phyloP scores from a whole-genome alignment of 164 flowering plant genomes.

The Kalanchoe fedtschenkoi region DNA sequence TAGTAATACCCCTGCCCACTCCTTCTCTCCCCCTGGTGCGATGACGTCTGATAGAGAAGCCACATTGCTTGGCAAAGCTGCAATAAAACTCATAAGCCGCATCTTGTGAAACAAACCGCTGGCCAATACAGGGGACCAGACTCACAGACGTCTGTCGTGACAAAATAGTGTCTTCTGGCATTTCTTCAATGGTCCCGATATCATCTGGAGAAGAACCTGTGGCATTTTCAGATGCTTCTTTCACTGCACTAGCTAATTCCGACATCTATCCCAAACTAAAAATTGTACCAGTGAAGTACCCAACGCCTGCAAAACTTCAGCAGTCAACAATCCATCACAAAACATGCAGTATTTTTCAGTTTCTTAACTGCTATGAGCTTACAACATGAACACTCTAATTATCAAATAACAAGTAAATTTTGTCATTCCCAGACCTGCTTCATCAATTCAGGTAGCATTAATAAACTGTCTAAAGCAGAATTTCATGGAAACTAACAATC shows the following conservation, averaged over 20 bases:
- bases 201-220: slow-evolving; percentile 59
- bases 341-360: slow-evolving; percentile 7
- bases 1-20: slow-evolving; percentile 66
- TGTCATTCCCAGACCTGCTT: background rate
- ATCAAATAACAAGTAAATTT: background rate
- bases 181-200: slow-evolving; percentile 48
- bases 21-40: slow-evolving; percentile 87
- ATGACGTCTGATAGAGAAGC: slow-evolving; percentile 76
- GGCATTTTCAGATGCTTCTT: slow-evolving; percentile 55
- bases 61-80: slow-evolving; percentile 79
- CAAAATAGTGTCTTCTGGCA: slow-evolving; percentile 58
- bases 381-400: background rate
- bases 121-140: slow-evolving; percentile 75
- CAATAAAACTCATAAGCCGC: slow-evolving; percentile 84
- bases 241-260: slow-evolving; percentile 30
- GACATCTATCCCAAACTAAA: slow-evolving; percentile 24
- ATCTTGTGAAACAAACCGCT: slow-evolving; percentile 78
- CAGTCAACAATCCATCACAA: slow-evolving; percentile 5
- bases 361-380: background rate
- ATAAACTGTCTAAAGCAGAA: background rate
- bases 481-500: too few relatives aligned
- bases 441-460: slow-evolving; percentile 3
- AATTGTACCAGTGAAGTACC: too few relatives aligned
- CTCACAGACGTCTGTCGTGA: slow-evolving; percentile 70
- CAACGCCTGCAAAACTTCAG: slow-evolving; percentile 21